Evolutionary conservation across 257 asterid genomes (phyloP), one percentile per base, ranked within the genome.

Genomic region (Solanum infundibuliforme): DNA sequence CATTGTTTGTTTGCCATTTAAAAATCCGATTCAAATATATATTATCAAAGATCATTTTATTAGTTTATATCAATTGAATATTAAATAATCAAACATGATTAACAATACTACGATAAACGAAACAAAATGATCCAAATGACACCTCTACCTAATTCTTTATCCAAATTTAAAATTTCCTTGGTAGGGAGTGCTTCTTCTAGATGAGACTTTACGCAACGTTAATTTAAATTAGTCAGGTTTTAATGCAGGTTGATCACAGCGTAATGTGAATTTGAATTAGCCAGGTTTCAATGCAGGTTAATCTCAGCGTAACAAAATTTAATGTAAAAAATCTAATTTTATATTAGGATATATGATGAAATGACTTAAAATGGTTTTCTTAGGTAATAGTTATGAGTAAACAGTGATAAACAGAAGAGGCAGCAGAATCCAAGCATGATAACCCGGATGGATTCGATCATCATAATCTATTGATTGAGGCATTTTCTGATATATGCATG

Each of bases 371-470:
- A 43, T 27, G 20, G 11, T 79, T 79, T 41, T 25, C 66, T 43
- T 43, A 27, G 36, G 85, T 27, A 43, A 79, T 79, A 9, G 9
- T 27, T 5, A 79, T 43, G 10, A 9, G 39, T 79, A 79, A 79
- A 79, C 85, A 43, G 66, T 79, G 66, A 79, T 27, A 27, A 25
- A 79, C 66, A 41, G 85, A 79, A 23, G 83, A 23, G 27, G 87
- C 87, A 85, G 87, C 87, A 29, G 83, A 68, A 41, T 68, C 87
- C 68, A 76, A 38, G 87, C 87, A 85, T 85, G 82, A 69, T 41
- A 66, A 52, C 62, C 87, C 13, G 87, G 87, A 12, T 36, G 74
- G 74, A 55, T n/a, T 83, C 41, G 29, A 83, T 83, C 55, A 62
- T 48, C 35, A 65, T 84, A 79, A 43, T 79, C 66, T 43, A 79